Conservation (phyloP, 192 early-diverging fungal species). For the Funneliformis mosseae region DNA sequence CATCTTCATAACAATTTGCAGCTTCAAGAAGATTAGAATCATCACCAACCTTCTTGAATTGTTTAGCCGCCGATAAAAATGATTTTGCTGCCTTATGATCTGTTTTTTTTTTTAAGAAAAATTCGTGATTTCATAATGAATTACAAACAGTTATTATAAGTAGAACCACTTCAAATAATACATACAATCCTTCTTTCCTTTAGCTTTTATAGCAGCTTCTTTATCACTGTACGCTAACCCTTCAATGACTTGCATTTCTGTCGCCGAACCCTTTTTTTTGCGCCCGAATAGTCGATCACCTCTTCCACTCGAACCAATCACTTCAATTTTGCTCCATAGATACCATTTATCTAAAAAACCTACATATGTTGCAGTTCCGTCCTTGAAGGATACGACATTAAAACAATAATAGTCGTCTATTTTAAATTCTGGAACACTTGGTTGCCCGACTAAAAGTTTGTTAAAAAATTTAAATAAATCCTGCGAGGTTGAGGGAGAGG, state of each 20-base stretch:
- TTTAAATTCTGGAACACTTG: constrained; percentile 40
- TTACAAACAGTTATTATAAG: background rate
- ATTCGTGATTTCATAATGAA: background rate
- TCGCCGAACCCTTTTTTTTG: background rate
- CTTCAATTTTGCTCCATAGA: constrained; percentile 39
- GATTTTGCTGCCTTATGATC: constrained; percentile 38
- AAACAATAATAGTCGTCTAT: constrained; percentile 43
- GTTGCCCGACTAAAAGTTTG: constrained; percentile 34
- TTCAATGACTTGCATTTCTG: constrained; percentile 31
- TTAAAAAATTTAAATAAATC: constrained; percentile 20
- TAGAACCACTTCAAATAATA: background rate
- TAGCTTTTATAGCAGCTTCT: constrained; percentile 41
- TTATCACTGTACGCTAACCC: constrained; percentile 37
- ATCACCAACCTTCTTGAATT: constrained; percentile 39
- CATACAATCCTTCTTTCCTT: constrained; percentile 44
- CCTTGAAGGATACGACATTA: constrained; percentile 36
- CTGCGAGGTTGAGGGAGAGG: background rate
- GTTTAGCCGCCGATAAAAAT: constrained; percentile 41
- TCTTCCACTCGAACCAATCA: constrained; percentile 1
- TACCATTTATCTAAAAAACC: constrained; percentile 43
- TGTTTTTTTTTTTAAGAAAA: constrained; percentile 14
- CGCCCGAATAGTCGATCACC: background rate
- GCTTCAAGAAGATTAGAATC: constrained; percentile 42
- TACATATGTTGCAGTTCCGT: constrained; percentile 42
- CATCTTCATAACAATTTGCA: constrained; percentile 47